A percentile compares a stretch with the other conserved stretches of the same genome.
phyloP scores from a whole-genome alignment of 2,329 filamentous ascomycete genomes.

The Neopestalotiopsis sp. region DNA sequence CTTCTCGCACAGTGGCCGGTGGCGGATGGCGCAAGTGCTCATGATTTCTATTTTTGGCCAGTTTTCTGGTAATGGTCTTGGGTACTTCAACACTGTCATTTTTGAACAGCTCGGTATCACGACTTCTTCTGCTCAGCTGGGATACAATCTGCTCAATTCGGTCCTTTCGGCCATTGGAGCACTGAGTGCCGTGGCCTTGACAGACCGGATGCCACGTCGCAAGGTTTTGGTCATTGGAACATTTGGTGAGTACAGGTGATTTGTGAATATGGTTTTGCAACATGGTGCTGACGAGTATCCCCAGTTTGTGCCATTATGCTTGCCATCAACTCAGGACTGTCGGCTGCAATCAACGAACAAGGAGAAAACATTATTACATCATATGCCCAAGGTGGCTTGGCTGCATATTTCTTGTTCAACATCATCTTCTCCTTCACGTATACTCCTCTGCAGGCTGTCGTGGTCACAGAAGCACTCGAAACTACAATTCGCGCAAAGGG shows the following conservation, averaged over 20 bases:
- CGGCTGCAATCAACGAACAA: conserved; percentile 39
- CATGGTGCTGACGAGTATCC: background rate
- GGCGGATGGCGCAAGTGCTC: conserved; percentile 52
- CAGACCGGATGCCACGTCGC: conserved; percentile 52
- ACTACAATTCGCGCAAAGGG: conserved; percentile 55
- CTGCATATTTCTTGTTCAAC: conserved; percentile 56
- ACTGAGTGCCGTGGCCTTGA: conserved; percentile 45
- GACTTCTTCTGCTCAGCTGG: conserved; percentile 43
- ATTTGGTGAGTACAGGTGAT: conserved; percentile 32
- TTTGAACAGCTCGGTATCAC: conserved; percentile 45
- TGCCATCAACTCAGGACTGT: conserved; percentile 51
- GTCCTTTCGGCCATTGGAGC: conserved; percentile 51
- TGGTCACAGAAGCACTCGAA: conserved; percentile 52
- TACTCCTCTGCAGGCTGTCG: conserved; percentile 53
- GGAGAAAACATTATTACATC: conserved; percentile 37
- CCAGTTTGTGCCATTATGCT: conserved; percentile 44
- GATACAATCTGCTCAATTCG: conserved; percentile 53
- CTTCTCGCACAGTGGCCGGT: conserved; percentile 48
- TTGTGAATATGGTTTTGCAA: conserved; percentile 21
- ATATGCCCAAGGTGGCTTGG: conserved; percentile 48
- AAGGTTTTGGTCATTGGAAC: conserved; percentile 51
- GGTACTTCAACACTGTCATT: conserved; percentile 56
- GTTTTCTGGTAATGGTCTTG: conserved; percentile 55
- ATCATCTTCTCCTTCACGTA: conserved; percentile 55
- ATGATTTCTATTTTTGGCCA: conserved; percentile 58